phyloP scores from a whole-genome alignment of 2,329 filamentous ascomycete species.

The Botrytis medusae region DNA sequence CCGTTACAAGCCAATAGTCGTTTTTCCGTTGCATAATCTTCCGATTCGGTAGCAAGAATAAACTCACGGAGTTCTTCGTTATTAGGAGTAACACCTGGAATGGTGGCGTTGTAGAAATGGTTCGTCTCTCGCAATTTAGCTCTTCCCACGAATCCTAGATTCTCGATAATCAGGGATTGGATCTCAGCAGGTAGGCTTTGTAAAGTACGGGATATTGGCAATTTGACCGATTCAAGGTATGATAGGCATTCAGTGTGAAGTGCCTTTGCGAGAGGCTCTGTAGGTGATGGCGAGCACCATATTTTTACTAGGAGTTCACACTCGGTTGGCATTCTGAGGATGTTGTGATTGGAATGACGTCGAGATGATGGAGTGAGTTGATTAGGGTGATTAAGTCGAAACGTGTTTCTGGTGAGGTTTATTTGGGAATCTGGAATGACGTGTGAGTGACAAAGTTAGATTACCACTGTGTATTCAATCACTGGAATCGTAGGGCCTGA shows the following conservation, averaged over 20 bases:
- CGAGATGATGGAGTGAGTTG: neutral
- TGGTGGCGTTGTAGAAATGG: neutral
- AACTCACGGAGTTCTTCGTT: neutral
- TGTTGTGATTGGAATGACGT: neutral
- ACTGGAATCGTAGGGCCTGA: neutral
- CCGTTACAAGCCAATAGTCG: neutral
- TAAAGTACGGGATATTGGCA: neutral
- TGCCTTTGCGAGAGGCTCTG: neutral
- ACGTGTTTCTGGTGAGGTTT: neutral
- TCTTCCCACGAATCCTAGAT: neutral
- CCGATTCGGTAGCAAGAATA: neutral
- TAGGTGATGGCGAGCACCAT: neutral
- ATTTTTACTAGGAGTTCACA: neutral
- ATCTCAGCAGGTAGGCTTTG: neutral
- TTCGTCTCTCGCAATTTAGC: neutral
- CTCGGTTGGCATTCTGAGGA: neutral
- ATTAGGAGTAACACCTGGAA: neutral
- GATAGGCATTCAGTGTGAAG: neutral
- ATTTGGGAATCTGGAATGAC: neutral
- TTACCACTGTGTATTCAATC: neutral
- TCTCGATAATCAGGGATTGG: neutral
- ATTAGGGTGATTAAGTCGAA: neutral
- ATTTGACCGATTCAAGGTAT: neutral
- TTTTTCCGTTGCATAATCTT: neutral
- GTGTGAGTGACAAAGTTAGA: neutral